Evolutionary conservation across 192 early-diverging fungal species (phyloP).

Genomic region (Coemansia sp.): DNA sequence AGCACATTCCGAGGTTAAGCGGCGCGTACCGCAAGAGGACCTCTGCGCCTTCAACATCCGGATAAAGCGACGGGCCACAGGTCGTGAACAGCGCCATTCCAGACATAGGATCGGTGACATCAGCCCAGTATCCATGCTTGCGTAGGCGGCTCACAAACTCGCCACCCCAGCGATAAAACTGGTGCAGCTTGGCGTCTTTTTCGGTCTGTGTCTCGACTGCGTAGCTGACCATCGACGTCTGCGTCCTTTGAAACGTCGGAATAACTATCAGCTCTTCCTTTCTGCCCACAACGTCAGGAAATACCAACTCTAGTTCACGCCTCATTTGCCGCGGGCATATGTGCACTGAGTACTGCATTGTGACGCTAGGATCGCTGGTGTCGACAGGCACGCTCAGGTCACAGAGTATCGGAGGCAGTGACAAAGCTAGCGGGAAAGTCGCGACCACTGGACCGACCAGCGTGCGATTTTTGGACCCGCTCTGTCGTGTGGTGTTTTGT

Average conservation of each 20-base stretch:
- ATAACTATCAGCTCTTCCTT: conserved; percentile 66
- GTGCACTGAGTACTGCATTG: conserved; percentile 50
- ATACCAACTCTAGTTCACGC: conserved; percentile 70
- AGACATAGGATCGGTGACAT: conserved; percentile 88
- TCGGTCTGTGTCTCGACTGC: conserved; percentile 69
- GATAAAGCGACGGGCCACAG: conserved; percentile 76
- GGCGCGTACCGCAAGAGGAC: conserved; percentile 73
- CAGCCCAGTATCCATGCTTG: conserved; percentile 75
- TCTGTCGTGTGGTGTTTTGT: neutral
- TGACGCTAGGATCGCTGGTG: conserved; percentile 1
- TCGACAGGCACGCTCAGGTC: conserved; percentile 22
- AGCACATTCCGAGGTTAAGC: conserved; percentile 79
- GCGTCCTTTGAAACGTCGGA: conserved; percentile 77
- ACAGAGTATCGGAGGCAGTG: conserved; percentile 20
- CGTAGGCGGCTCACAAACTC: conserved; percentile 58
- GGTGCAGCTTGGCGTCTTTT: conserved; percentile 78
- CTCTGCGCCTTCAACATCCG: conserved; percentile 84
- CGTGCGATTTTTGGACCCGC: conserved; percentile 2
- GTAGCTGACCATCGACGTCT: conserved; percentile 75
- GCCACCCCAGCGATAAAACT: conserved; percentile 75
- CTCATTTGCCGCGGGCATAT: conserved; percentile 55
- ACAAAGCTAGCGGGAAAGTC: conserved; percentile 21
- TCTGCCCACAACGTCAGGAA: conserved; percentile 58
- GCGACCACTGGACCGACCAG: conserved; percentile 24
- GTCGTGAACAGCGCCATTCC: conserved; percentile 67